Base-by-base conservation (phyloP, 2,329 filamentous ascomycete species). In the Colletotrichum tanaceti region DNA sequence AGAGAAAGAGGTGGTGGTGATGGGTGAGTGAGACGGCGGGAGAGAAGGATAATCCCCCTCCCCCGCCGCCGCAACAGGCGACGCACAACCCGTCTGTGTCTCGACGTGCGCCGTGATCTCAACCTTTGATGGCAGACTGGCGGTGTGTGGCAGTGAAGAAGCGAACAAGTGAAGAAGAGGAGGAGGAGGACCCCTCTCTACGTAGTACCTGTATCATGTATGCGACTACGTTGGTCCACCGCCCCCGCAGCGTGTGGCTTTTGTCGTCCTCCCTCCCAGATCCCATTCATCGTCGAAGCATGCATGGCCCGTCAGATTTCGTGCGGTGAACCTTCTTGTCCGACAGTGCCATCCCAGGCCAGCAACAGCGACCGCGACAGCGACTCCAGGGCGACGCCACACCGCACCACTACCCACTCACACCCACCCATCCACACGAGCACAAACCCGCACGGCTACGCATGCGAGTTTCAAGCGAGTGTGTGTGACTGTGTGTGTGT, bases 71-170 rank as follows among this genome's bases (percentile, higher is more conserved):
- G 63, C 63, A 58, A 52, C 66, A 62, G 52, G 57, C 57, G 63
- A 70, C 47, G 57, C 44, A 53, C 50, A 67, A 28, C 44, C 54
- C n/a, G 28, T 22, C 47, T 16, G 18, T 28, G 47, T n/a, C 20
- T 55, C 49, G 44, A 60, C 28, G 28, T 32, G 28, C 28, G 64
- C 49, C 58, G 11, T 57, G 59, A 50, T 57, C 20, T n/a, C 49
- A 60, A 57, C 57, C 63, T n/a, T 62, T 58, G 44, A 63, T 61
- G 66, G 63, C 38, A 67, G 52, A 67, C 57, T 67, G 52, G 67
- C 67, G 67, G n/a, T n/a, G 67, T 70, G 67, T 70, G 67, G 63
- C 67, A 67, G 46, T 58, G 57, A 65, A 55, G 35, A 59, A 59
- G 32, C 28, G 43, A 55, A 32, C 28, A 32, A 32, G 28, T 32